These are phyloP conservation scores for Globisporangium barbulae DNA, from an alignment of 352 stramenopile genomes.

Conservation along the genomic window DNA sequence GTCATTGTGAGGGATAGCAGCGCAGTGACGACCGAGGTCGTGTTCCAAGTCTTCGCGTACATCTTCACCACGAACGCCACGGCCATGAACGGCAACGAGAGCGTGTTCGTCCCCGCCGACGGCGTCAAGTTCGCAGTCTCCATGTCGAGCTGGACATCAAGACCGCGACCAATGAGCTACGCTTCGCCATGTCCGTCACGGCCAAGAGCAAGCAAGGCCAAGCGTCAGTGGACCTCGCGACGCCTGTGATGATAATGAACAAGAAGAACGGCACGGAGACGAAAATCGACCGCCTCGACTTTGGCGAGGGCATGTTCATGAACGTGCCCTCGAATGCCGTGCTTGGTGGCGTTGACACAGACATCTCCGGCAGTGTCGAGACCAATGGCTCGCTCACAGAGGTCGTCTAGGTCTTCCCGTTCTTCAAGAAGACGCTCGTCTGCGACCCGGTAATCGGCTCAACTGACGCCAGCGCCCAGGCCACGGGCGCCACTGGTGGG, in stretches of 20 bases:
- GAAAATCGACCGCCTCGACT: constrained; percentile 25
- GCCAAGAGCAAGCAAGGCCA: constrained; percentile 20
- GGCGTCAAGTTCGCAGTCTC: constrained; percentile 42
- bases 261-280: constrained; percentile 11
- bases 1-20: too few relatives aligned
- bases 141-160: constrained; percentile 32
- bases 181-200: constrained; percentile 31
- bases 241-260: constrained; percentile 22
- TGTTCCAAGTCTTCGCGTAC: constrained; percentile 35
- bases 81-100: constrained; percentile 31
- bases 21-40: not conserved
- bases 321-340: too few relatives aligned
- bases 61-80: constrained; percentile 31
- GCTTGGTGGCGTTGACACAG: too few relatives aligned
- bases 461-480: too few relatives aligned
- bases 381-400: too few relatives aligned
- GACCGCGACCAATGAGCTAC: constrained; percentile 18
- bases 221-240: too few relatives aligned
- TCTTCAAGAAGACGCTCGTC: too few relatives aligned
- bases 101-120: constrained; percentile 28
- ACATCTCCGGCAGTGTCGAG: too few relatives aligned
- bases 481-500: too few relatives aligned
- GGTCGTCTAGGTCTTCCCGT: too few relatives aligned
- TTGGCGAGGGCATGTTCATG: constrained; percentile 32
- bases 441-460: too few relatives aligned